These are phyloP conservation scores for Canavalia ensiformis DNA, from an alignment of 306 rosid genomes.

Conservation along the genomic window DNA sequence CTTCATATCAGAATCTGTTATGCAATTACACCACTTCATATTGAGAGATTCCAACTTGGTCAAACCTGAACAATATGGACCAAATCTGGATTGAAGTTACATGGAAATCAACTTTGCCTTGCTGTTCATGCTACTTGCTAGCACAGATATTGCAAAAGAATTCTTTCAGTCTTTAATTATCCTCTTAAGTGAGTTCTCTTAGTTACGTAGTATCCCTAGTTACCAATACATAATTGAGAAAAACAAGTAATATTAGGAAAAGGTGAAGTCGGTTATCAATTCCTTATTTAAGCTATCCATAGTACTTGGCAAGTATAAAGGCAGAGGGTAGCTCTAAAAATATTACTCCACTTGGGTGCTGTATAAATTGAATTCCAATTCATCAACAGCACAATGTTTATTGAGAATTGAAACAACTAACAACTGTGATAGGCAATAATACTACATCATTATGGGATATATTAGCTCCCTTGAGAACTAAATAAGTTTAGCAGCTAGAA, in stretches of 20 bases:
- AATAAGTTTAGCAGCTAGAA: slow-evolving; percentile 6
- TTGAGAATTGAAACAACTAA: slow-evolving; percentile 28
- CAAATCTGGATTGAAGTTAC: slow-evolving; percentile 24
- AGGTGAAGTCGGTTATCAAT: not conserved
- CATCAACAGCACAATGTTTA: slow-evolving; percentile 10
- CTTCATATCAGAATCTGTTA: slow-evolving; percentile 83
- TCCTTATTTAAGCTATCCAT: slow-evolving; percentile 22
- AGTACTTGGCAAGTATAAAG: slow-evolving; percentile 17
- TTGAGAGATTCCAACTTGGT: slow-evolving; percentile 87
- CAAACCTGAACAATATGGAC: slow-evolving; percentile 67
- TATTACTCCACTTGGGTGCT: not conserved
- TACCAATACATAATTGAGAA: slow-evolving; percentile 15
- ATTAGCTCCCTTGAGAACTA: slow-evolving; percentile 18
- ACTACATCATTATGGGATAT: not conserved
- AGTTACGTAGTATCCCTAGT: slow-evolving; percentile 2
- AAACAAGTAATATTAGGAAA: slow-evolving; percentile 34
- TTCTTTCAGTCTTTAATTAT: slow-evolving; percentile 9
- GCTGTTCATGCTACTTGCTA: slow-evolving; percentile 7
- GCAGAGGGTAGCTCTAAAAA: slow-evolving; percentile 7
- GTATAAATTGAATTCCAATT: slow-evolving; percentile 15
- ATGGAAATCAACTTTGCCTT: slow-evolving; percentile 36
- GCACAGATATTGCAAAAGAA: slow-evolving; percentile 24
- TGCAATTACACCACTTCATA: slow-evolving; percentile 95
- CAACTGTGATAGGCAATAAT: not conserved
- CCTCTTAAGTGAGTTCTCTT: slow-evolving; percentile 11